Percentiles rank a stretch among this genome's conserved stretches.
Evolutionary conservation across 2,329 filamentous ascomycete species (phyloP).

Genomic region (Stachybotrys chlorohalonatus): DNA sequence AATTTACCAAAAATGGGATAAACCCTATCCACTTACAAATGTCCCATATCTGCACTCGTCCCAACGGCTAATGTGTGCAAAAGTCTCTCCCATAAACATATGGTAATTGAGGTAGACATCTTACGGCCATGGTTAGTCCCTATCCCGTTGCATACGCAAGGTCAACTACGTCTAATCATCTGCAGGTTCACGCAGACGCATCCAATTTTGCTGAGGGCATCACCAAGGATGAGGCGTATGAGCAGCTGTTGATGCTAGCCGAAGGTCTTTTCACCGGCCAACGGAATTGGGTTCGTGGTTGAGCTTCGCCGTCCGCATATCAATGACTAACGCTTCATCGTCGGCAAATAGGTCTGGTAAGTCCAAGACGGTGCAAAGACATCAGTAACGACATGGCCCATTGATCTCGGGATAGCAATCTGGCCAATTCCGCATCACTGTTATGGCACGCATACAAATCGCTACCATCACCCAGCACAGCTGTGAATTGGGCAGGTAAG

Average conservation of each 20-base stretch:
- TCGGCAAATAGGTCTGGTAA: slow-evolving; percentile 15
- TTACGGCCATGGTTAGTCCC: background rate
- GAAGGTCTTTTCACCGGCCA: slow-evolving; percentile 62
- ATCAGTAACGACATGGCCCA: background rate
- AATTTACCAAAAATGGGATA: background rate
- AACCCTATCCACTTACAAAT: background rate
- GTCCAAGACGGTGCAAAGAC: background rate
- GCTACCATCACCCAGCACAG: slow-evolving; percentile 52
- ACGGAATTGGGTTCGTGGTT: slow-evolving; percentile 62
- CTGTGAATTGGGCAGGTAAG: slow-evolving; percentile 69
- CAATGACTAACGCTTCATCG: slow-evolving; percentile 6
- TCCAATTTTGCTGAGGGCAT: slow-evolving; percentile 61
- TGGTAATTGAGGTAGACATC: too few species aligned
- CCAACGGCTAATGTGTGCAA: too few species aligned
- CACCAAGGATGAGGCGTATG: slow-evolving; percentile 64
- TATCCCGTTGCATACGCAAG: background rate
- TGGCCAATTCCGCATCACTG: slow-evolving; percentile 65
- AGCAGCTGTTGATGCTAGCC: slow-evolving; percentile 63
- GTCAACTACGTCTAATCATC: background rate
- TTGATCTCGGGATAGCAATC: slow-evolving; percentile 47
- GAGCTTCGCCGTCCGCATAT: background rate
- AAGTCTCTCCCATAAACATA: too few species aligned
- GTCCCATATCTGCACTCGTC: background rate
- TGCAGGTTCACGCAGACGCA: slow-evolving; percentile 67
- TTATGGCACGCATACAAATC: slow-evolving; percentile 76